Percentiles rank a stretch among this genome's conserved stretches.
phyloP scores from a whole-genome alignment of 495 filamentous ascomycete genomes.

The Lasiosphaeris hirsuta region DNA sequence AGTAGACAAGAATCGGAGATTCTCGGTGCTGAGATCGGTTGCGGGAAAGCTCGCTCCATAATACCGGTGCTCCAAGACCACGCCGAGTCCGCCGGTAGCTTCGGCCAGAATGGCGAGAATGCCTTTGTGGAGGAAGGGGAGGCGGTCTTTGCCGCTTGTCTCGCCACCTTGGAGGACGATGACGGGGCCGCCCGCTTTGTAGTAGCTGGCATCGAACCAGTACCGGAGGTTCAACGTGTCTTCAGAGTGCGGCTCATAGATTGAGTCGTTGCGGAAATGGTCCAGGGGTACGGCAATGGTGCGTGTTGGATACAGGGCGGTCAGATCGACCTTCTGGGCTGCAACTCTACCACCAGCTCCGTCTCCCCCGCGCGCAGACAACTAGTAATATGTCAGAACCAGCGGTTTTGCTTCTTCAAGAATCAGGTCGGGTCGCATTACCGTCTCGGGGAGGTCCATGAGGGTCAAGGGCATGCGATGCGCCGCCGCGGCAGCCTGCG shows the following conservation, averaged over 20 bases:
- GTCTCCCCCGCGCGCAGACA: no score
- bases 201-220: constrained; percentile 67
- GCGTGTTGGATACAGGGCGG: constrained; percentile 34
- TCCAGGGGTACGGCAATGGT: constrained; percentile 67
- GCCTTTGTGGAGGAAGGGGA: constrained; percentile 67
- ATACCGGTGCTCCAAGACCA: constrained; percentile 74
- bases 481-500: no score
- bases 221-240: constrained; percentile 62
- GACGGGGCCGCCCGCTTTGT: constrained; percentile 66
- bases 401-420: no score
- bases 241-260: constrained; percentile 64
- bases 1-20: constrained; percentile 69
- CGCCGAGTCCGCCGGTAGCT: constrained; percentile 64
- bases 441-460: constrained; percentile 18
- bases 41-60: constrained; percentile 63
- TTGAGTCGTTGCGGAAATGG: constrained; percentile 69
- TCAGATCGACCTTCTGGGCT: constrained; percentile 8
- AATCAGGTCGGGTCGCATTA: not conserved
- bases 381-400: no score
- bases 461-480: constrained; percentile 3
- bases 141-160: constrained; percentile 50
- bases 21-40: constrained; percentile 57
- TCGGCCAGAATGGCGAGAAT: constrained; percentile 60
- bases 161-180: constrained; percentile 69
- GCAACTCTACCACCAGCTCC: no score